A percentile compares a stretch with the other conserved stretches of the same genome.
These are phyloP conservation scores for cucumber (Cucumis sativus) DNA, from an alignment of 306 rosid species.

Conservation along the genomic window Cucumber_9930_V3 NC_026661.2:19382501-19383000, in stretches of 20 bases:
- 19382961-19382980: no score
- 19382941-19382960: not conserved
- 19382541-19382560: not conserved
- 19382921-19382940: not conserved
- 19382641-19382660: not conserved
- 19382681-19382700: not conserved
- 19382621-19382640: not conserved
- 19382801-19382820: slow-evolving; percentile 69
- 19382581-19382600: not conserved
- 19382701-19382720: not conserved
- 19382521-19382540: not conserved
- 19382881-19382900: not conserved
- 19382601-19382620: not conserved
- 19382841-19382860: slow-evolving; percentile 57
- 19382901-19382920: not conserved
- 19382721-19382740: not conserved
- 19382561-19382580: not conserved
- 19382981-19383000: not conserved
- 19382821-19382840: slow-evolving; percentile 88
- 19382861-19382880: slow-evolving; percentile 28
- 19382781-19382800: slow-evolving; percentile 83
- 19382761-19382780: slow-evolving; percentile 69
- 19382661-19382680: not conserved
- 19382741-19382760: slow-evolving; percentile 45
- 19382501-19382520: not conserved